A percentile compares a stretch with the other conserved stretches of the same genome.
Evolutionary conservation across 805 yeast species (phyloP).

Genomic region (Metschnikowia continentalis): DNA sequence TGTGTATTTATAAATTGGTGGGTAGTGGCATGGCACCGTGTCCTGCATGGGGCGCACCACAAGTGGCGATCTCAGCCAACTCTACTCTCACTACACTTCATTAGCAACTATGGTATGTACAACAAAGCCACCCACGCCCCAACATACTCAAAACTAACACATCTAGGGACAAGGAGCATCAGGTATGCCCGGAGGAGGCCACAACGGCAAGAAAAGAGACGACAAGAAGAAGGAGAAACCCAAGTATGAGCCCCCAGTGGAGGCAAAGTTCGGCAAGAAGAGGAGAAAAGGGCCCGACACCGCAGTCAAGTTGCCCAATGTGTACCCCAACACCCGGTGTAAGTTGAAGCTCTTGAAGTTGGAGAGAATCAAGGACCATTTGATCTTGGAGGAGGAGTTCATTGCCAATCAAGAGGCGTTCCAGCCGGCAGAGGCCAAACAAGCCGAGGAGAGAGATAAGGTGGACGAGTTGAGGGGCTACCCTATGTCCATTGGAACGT

Average conservation of each 20-base stretch:
- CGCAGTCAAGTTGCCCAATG: conserved; percentile 77
- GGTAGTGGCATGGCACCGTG: not conserved
- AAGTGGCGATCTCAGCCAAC: conserved; percentile 16
- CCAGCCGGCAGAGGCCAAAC: conserved; percentile 95
- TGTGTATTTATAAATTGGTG: not conserved
- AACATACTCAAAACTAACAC: conserved; percentile 7
- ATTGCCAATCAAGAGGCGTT: conserved; percentile 91
- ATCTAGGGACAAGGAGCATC: conserved; percentile 54
- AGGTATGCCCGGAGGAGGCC: conserved; percentile 51
- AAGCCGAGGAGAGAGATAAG: conserved; percentile 92
- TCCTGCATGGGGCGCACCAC: conserved; percentile 4
- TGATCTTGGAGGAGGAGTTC: conserved; percentile 91
- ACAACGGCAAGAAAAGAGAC: conserved; percentile 46
- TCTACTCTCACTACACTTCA: conserved; percentile 2
- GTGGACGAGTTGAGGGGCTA: conserved; percentile 94
- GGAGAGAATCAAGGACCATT: conserved; percentile 95
- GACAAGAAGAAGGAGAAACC: conserved; percentile 79
- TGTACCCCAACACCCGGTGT: conserved; percentile 90
- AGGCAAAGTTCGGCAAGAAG: conserved; percentile 88
- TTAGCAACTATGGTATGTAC: conserved; percentile 12
- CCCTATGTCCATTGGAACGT: conserved; percentile 93
- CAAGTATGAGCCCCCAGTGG: conserved; percentile 97
- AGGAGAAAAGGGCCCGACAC: conserved; percentile 91
- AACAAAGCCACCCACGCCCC: not conserved
- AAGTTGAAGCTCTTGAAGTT: conserved; percentile 84